A percentile compares a stretch with the other conserved stretches of the same genome.
phyloP scores from a whole-genome alignment of 257 asterid species.

The Jacaranda copaia region DNA sequence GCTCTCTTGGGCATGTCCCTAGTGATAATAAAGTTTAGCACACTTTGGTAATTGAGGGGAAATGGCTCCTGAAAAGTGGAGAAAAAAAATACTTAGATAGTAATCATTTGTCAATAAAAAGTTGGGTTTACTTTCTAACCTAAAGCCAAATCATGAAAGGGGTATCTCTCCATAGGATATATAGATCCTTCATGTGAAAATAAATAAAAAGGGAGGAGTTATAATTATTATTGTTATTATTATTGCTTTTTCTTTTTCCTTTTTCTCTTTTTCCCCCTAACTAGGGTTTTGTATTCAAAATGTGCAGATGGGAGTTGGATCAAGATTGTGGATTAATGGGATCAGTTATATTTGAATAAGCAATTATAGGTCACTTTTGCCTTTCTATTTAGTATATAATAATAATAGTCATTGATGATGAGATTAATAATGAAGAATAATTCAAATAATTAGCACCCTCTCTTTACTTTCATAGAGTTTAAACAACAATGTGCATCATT shows the following conservation, averaged over 20 bases:
- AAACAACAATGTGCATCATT: slow-evolving; percentile 25
- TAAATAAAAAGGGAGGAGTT: slow-evolving; percentile 24
- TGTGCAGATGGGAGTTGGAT: slow-evolving; percentile 3
- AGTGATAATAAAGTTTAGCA: slow-evolving; percentile 41
- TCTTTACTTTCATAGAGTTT: slow-evolving; percentile 5
- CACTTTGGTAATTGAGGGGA: slow-evolving; percentile 45
- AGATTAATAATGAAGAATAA: slow-evolving; percentile 31
- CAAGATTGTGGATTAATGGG: slow-evolving; percentile 11
- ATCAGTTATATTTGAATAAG: slow-evolving; percentile 22
- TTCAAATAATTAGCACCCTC: not conserved
- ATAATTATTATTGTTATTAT: slow-evolving; percentile 31
- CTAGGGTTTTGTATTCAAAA: slow-evolving; percentile 25
- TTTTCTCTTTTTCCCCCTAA: not conserved
- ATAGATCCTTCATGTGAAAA: slow-evolving; percentile 49
- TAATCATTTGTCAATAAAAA: slow-evolving; percentile 76
- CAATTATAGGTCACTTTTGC: slow-evolving; percentile 49
- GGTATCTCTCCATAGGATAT: slow-evolving; percentile 48
- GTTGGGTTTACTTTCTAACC: slow-evolving; percentile 67
- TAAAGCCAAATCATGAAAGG: slow-evolving; percentile 60
- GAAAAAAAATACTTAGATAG: slow-evolving; percentile 33
- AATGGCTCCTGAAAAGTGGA: slow-evolving; percentile 40
- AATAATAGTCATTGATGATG: slow-evolving; percentile 30
- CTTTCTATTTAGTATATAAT: slow-evolving; percentile 33
- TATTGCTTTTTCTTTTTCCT: not conserved
- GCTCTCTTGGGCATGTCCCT: slow-evolving; percentile 38